These are phyloP conservation scores for Cryphonectria parasitica DNA, from an alignment of 2,329 filamentous ascomycete species.

Conservation along the genomic window DNA sequence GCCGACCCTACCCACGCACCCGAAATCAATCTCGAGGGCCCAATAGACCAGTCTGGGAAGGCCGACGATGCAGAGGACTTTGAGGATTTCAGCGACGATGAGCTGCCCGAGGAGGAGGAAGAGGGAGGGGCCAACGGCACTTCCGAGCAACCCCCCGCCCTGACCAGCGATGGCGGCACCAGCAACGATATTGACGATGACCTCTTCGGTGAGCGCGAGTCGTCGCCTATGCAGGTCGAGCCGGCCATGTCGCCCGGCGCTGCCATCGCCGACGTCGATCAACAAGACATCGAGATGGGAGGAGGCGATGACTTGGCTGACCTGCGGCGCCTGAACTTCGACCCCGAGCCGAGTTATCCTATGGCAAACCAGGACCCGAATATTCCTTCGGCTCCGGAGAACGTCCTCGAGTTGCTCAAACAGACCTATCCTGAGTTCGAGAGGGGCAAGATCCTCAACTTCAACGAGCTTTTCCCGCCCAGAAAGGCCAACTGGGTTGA, in stretches of 20 bases:
- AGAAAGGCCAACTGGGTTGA: constrained; percentile 78
- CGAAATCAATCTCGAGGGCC: constrained; percentile 48
- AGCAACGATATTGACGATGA: constrained; percentile 62
- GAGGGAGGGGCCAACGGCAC: constrained; percentile 48
- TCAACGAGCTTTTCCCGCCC: constrained; percentile 80
- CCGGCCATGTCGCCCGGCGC: constrained; percentile 50
- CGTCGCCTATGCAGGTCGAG: constrained; percentile 51
- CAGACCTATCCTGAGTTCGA: constrained; percentile 83
- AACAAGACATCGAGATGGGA: constrained; percentile 37
- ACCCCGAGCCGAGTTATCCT: constrained; percentile 46
- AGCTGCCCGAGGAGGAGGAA: constrained; percentile 86
- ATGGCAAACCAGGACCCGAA: constrained; percentile 62
- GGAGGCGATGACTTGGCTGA: constrained; percentile 44
- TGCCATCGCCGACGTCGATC: constrained; percentile 41
- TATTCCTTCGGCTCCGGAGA: constrained; percentile 72
- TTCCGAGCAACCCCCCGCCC: constrained; percentile 54
- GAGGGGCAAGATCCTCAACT: constrained; percentile 73
- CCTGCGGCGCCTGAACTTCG: constrained; percentile 47
- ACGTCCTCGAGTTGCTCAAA: constrained; percentile 74
- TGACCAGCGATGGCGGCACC: constrained; percentile 61
- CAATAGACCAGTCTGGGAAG: constrained; percentile 73
- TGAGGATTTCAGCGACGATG: constrained; percentile 87
- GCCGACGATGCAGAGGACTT: constrained; percentile 91
- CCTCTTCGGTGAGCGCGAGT: constrained; percentile 66
- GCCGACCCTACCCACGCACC: constrained; percentile 42